phyloP scores from a whole-genome alignment of 345 rosid genomes.

The Salix koriyanagi region DNA sequence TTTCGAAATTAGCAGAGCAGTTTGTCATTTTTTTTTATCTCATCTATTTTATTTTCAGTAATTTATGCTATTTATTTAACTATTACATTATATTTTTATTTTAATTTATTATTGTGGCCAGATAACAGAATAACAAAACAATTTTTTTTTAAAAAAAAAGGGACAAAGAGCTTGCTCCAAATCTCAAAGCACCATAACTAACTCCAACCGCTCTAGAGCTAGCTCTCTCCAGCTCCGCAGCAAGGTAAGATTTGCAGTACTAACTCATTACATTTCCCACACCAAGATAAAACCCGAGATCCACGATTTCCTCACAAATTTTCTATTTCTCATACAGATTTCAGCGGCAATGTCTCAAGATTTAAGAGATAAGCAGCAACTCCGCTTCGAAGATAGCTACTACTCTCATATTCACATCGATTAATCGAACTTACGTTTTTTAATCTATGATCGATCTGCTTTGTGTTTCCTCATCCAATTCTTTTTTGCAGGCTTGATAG shows the following conservation, averaged over 20 bases:
- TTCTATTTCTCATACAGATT: not conserved
- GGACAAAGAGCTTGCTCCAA: not conserved
- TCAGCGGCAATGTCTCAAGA: too few relatives aligned
- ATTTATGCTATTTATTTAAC: too few relatives aligned
- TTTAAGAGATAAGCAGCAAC: not conserved
- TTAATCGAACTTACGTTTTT: not conserved
- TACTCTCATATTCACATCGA: not conserved
- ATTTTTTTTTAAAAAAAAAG: too few relatives aligned
- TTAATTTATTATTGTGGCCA: too few relatives aligned
- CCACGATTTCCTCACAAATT: not conserved
- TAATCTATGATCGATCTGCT: not conserved
- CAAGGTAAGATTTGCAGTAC: not conserved
- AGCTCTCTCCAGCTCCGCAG: not conserved
- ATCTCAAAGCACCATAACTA: not conserved
- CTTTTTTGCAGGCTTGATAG: not conserved
- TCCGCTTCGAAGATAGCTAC: not conserved
- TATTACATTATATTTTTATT: too few relatives aligned
- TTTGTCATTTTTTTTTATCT: too few relatives aligned
- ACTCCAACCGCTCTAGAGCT: not conserved
- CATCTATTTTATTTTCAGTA: too few relatives aligned
- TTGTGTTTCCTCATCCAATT: not conserved
- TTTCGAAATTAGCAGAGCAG: too few relatives aligned
- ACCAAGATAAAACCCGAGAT: not conserved
- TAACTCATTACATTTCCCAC: not conserved
- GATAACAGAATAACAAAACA: not conserved